A percentile compares a stretch with the other conserved stretches of the same genome.
phyloP scores from a whole-genome alignment of 305 asterid species.

The Solanum chacoense region DNA sequence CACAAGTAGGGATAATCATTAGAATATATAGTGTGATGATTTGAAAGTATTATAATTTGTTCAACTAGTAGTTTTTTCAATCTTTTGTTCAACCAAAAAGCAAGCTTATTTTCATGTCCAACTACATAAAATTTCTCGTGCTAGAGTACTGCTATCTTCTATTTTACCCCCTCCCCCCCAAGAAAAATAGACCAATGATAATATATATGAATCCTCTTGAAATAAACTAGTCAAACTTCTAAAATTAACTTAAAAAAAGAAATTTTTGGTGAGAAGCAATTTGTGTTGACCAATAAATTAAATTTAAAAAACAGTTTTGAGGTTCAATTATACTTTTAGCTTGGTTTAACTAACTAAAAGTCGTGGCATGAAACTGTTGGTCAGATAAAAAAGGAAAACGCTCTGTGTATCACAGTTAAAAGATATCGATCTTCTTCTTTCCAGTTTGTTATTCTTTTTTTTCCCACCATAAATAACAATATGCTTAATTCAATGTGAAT shows the following conservation, averaged over 20 bases:
- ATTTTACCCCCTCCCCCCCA: no score
- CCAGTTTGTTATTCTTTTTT: not conserved
- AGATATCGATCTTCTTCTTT: not conserved
- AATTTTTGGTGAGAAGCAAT: not conserved
- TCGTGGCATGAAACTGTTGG: not conserved
- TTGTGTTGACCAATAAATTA: not conserved
- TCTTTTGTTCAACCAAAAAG: not conserved
- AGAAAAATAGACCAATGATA: not conserved
- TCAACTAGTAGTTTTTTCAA: not conserved
- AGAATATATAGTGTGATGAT: not conserved
- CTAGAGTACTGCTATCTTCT: not conserved
- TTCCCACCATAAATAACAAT: not conserved
- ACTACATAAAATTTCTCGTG: not conserved
- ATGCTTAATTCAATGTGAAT: not conserved
- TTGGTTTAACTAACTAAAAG: not conserved
- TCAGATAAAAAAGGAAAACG: not conserved
- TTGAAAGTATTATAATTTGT: not conserved
- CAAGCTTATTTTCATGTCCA: not conserved
- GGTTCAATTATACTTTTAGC: not conserved
- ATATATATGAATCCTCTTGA: not conserved
- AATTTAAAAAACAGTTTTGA: not conserved
- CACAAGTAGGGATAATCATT: not conserved
- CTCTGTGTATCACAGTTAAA: not conserved
- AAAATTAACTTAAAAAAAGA: no score
- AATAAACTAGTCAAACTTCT: no score